A percentile compares a stretch with the other conserved stretches of the same genome.
These are phyloP conservation scores for Backusella liffmaniae DNA, from an alignment of 192 early-diverging fungal genomes.

Conservation along the genomic window DNA sequence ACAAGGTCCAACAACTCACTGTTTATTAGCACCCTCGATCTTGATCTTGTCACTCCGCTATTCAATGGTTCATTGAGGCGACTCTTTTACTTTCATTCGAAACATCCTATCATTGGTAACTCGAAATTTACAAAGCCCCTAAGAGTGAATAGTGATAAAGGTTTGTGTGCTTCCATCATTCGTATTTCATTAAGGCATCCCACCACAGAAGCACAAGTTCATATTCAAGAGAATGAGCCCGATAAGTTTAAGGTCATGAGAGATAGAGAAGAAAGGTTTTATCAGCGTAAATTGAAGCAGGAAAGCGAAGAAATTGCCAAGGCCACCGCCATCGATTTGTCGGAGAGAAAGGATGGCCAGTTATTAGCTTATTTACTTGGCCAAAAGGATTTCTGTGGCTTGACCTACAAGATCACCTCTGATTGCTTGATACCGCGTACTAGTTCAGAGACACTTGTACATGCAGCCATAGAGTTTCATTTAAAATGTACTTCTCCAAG, in stretches of 20 bases:
- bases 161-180: slow-evolving; percentile 47
- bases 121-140: slow-evolving; percentile 53
- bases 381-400: slow-evolving; percentile 58
- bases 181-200: slow-evolving; percentile 47
- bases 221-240: slow-evolving; percentile 40
- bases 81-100: slow-evolving; percentile 38
- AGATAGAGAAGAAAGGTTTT: slow-evolving; percentile 57
- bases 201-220: background rate
- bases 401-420: slow-evolving; percentile 55
- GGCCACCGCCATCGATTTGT: slow-evolving; percentile 22
- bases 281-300: slow-evolving; percentile 33
- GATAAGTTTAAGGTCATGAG: slow-evolving; percentile 55
- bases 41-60: slow-evolving; percentile 25
- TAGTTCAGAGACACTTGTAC: slow-evolving; percentile 66
- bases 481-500: background rate
- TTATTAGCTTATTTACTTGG: slow-evolving; percentile 52
- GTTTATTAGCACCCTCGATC: slow-evolving; percentile 31
- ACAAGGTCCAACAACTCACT: slow-evolving; percentile 42
- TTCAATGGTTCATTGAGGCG: slow-evolving; percentile 52
- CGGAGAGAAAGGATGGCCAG: slow-evolving; percentile 23
- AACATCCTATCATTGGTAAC: slow-evolving; percentile 55
- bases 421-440: slow-evolving; percentile 71
- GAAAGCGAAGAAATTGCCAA: slow-evolving; percentile 45
- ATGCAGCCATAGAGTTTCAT: slow-evolving; percentile 40
- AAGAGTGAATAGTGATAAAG: slow-evolving; percentile 58